phyloP scores from a whole-genome alignment of 106 monocot genomes.

The Platanthera guangdongensis region DNA sequence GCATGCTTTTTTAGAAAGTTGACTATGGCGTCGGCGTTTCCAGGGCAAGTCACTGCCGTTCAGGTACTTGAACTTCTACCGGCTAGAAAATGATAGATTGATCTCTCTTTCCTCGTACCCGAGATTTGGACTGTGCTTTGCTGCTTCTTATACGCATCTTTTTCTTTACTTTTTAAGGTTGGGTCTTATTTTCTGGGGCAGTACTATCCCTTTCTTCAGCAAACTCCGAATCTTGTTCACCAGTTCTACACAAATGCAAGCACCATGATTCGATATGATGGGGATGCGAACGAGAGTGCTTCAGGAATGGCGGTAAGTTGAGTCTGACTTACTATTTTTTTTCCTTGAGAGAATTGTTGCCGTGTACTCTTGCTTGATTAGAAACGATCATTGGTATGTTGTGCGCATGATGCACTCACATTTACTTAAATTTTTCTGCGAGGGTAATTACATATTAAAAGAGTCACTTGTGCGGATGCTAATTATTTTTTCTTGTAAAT shows the following conservation, averaged over 20 bases:
- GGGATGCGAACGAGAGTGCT: slow-evolving; percentile 21
- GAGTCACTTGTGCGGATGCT: neutral
- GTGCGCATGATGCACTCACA: neutral
- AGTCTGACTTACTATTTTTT: neutral
- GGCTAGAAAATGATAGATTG: neutral
- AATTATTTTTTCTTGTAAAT: neutral
- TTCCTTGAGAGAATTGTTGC: neutral
- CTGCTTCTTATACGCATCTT: neutral
- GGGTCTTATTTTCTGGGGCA: slow-evolving; percentile 51
- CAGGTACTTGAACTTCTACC: slow-evolving; percentile 10
- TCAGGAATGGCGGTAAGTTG: slow-evolving; percentile 32
- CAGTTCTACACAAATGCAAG: slow-evolving; percentile 61
- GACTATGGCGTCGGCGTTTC: slow-evolving; percentile 31
- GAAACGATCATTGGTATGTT: neutral
- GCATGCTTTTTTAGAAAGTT: slow-evolving; percentile 7
- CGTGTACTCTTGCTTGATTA: neutral
- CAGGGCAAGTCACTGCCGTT: slow-evolving; percentile 22
- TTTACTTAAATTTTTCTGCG: neutral
- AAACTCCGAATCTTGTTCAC: slow-evolving; percentile 33
- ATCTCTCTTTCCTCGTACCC: neutral
- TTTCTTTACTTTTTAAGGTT: slow-evolving; percentile 26
- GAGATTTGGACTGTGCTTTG: neutral
- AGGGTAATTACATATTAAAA: neutral
- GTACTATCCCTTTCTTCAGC: slow-evolving; percentile 55
- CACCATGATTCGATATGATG: slow-evolving; percentile 43